These are phyloP conservation scores for Beta lomatogona DNA, from an alignment of 179 eudicot genomes.

Conservation along the genomic window DNA sequence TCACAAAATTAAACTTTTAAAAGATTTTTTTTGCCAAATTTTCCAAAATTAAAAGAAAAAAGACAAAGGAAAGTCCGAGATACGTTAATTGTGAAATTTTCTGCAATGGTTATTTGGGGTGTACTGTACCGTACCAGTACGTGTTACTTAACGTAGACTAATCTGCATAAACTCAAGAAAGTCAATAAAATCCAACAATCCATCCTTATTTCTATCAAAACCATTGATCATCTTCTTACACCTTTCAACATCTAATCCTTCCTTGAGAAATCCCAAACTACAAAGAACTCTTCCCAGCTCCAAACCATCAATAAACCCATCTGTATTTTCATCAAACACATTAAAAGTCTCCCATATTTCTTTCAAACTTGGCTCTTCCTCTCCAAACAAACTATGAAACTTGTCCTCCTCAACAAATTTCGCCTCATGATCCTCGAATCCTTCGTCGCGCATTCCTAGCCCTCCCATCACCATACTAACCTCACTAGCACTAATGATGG, in stretches of 20 bases:
- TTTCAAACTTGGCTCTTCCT: constrained; percentile 44
- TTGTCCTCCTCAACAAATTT: not conserved
- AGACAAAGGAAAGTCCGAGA: no score
- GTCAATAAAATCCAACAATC: constrained; percentile 44
- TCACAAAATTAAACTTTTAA: no score
- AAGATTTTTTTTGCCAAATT: no score
- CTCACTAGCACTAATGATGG: constrained; percentile 15
- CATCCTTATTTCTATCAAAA: constrained; percentile 47
- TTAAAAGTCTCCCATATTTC: constrained; percentile 50
- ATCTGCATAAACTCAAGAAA: constrained; percentile 48
- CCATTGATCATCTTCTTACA: constrained; percentile 44
- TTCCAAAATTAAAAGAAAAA: no score
- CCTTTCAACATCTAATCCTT: constrained; percentile 31
- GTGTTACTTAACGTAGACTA: constrained; percentile 19
- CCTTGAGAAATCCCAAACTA: constrained; percentile 37
- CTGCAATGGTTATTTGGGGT: no score
- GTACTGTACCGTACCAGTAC: not conserved
- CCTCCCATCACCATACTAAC: constrained; percentile 16
- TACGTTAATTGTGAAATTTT: no score
- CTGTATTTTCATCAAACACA: constrained; percentile 55
- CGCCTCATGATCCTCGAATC: not conserved
- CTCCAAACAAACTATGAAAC: constrained; percentile 36
- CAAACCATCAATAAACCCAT: constrained; percentile 56
- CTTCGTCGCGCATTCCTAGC: not conserved
- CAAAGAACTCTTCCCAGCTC: constrained; percentile 46